Conservation (phyloP, 2,329 filamentous ascomycete species). For the Teratosphaeriaceae sp. region DNA sequence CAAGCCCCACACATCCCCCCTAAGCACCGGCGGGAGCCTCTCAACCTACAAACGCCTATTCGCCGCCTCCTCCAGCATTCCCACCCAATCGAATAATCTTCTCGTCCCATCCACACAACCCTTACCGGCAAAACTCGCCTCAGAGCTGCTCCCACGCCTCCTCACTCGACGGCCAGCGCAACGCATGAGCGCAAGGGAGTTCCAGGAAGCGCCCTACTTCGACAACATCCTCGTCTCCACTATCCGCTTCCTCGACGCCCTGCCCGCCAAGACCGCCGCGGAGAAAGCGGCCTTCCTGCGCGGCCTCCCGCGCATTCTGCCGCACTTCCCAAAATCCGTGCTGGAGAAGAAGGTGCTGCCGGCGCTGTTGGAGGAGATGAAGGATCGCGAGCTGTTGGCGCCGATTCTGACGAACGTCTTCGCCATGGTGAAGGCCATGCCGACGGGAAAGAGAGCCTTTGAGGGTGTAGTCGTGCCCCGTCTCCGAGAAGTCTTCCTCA, state of each 20-base stretch:
- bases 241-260: constrained; percentile 84
- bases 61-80: constrained; percentile 68
- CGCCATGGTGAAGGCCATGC: constrained; percentile 74
- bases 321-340: constrained; percentile 87
- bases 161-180: constrained; percentile 84
- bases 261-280: constrained; percentile 83
- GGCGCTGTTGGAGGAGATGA: constrained; percentile 83
- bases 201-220: constrained; percentile 93
- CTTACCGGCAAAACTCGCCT: constrained; percentile 70
- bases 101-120: constrained; percentile 61
- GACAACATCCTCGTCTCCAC: constrained; percentile 96
- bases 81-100: constrained; percentile 76
- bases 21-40: constrained; percentile 73
- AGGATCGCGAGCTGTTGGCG: constrained; percentile 80
- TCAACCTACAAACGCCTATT: constrained; percentile 83
- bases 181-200: constrained; percentile 79
- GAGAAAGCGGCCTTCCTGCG: constrained; percentile 92
- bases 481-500: constrained; percentile 74
- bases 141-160: constrained; percentile 71
- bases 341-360: constrained; percentile 92
- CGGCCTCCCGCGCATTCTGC: constrained; percentile 76
- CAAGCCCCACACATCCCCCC: constrained; percentile 80
- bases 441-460: constrained; percentile 70
- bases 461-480: constrained; percentile 79
- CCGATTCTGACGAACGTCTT: constrained; percentile 88